Evolutionary conservation across 805 yeast genomes (phyloP), one percentile per base, ranked within the genome.

Genomic region (Cyberlindnera galapagoensis): DNA sequence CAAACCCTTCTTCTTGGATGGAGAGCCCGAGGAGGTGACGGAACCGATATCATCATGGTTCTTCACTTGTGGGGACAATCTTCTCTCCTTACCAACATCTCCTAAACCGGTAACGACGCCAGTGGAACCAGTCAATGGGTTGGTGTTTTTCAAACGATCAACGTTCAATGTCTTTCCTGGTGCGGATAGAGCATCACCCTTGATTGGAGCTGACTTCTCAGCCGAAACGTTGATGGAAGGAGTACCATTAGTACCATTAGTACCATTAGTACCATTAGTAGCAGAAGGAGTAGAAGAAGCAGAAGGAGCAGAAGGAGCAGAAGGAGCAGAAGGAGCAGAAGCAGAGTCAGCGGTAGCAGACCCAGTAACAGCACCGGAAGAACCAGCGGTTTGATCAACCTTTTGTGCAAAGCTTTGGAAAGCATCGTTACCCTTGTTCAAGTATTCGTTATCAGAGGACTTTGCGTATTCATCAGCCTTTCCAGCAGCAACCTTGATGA

Each of bases 1-100:
- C 25, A 45, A 33, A 0, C 49, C 42, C 34, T 38, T 44, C 27
- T 31, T 31, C 35, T 39, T 42, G 13, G 18, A 24, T 33, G 51
- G 49, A 13, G 52, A 39, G 3, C 49, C 36, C 4, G 18, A 7
- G 14, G 30, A 24, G 12, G 43, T 34, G 18, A 35, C 21, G n/a
- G 37, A 31, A 17, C 20, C 28, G 7, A 22, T 18, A 18, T 29
- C 37, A 19, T 21, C 34, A 10, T 17, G 22, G 14, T 12, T 7
- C 11, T 33, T 17, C 29, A 31, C 31, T 28, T 44, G 47, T 21
- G 41, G 39, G 4, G 36, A 30, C 18, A 22, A 13, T n/a, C n/a
- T n/a, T n/a, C n/a, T n/a, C n/a, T n/a, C n/a, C n/a, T n/a, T n/a
- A n/a, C n/a, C n/a, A 24, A 30, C 23, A 4, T 24, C 29, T 18